phyloP scores from a whole-genome alignment of 129 eudicot species.

The Oenanthe sinensis region DNA sequence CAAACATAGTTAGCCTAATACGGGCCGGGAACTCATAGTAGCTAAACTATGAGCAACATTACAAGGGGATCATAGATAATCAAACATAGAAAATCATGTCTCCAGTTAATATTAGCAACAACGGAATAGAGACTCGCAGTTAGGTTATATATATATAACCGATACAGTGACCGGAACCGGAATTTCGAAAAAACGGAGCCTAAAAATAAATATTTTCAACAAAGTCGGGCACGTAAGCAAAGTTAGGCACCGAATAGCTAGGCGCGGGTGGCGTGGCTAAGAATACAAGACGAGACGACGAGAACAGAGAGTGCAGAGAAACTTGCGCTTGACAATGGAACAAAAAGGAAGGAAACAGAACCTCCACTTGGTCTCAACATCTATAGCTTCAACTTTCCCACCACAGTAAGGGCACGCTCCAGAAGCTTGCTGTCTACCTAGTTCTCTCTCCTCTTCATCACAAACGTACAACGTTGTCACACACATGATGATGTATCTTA shows the following conservation, averaged over 20 bases:
- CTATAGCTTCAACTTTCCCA: constrained; percentile 10
- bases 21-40: not conserved
- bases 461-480: constrained; percentile 5
- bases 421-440: constrained; percentile 8
- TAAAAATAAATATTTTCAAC: too few species aligned
- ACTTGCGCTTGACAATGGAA: constrained; percentile 12
- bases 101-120: not conserved
- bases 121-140: too few species aligned
- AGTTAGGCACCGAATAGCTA: too few species aligned
- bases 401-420: constrained; percentile 15
- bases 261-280: not conserved
- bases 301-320: constrained; percentile 10
- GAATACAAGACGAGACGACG: constrained; percentile 6
- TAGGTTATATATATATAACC: too few species aligned
- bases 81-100: not conserved
- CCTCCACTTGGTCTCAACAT: not conserved
- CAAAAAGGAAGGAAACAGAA: constrained; percentile 6
- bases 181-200: too few species aligned
- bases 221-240: too few species aligned
- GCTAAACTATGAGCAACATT: too few species aligned
- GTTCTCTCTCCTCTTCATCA: constrained; percentile 8
- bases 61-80: not conserved
- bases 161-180: too few species aligned
- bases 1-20: not conserved
- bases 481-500: not conserved